Evolutionary conservation across 2,329 filamentous ascomycete genomes (phyloP), one percentile per base, ranked within the genome.

Genomic region (Talaromyces sp.): DNA sequence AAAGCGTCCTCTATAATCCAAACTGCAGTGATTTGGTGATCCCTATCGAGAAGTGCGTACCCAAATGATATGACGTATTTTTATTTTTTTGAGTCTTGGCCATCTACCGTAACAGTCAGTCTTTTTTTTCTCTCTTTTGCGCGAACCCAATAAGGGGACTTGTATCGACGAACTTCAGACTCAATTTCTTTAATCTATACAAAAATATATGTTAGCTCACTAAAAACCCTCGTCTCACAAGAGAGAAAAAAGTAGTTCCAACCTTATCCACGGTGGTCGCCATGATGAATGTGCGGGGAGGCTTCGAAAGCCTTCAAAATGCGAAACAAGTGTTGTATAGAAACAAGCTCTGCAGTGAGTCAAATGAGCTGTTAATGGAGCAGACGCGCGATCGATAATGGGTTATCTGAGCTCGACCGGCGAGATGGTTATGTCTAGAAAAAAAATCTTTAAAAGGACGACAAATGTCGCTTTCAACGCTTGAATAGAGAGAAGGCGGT

Each of bases 211-310:
- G 56, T 61, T 42, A 61, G 47, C 34, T 10, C 44, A 47, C 4
- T 27, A 2, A 4, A 5, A 4, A 27, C 4, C 7, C 14, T 16
- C 5, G 16, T 12, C 56, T 50, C 28, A 40, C 36, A 30, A 23
- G 18, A 4, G n/a, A 5, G n/a, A 12, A 31, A 34, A 28, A 47
- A 31, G 23, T 4, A 30, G 40, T 44, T 72, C 84, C 68, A 75
- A 91, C 92, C 89, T 98, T 98, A 72, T 98, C 94, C 76, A 97
- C 92, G 50, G 94, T 98, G 64, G 94, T 98, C 84, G 94, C 85
- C 95, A 98, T 98, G 72, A 78, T 90, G 61, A 53, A 23, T 53
- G 40, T 36, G 36, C 36, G 54, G 31, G 54, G 52, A 31, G 52
- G 54, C 36, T 27, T 7, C 36, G 28, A 30, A 33, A 53, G 50